A percentile compares a stretch with the other conserved stretches of the same genome.
Evolutionary conservation across 2,329 filamentous ascomycete species (phyloP).

Genomic region (Penicillium janthinellum): DNA sequence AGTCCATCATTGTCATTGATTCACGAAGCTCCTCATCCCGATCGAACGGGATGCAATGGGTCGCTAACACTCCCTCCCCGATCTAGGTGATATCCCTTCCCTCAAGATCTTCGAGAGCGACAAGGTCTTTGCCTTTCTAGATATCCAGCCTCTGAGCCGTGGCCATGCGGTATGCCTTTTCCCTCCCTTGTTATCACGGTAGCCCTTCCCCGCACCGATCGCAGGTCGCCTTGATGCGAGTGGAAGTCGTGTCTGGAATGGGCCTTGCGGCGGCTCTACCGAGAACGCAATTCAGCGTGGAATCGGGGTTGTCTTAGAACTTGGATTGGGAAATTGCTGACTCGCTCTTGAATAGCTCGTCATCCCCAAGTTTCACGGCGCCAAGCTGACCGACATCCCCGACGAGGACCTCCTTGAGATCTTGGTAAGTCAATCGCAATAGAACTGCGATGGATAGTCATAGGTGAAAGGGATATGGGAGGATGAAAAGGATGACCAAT

Average conservation of each 20-base stretch:
- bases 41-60: not conserved
- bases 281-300: not conserved
- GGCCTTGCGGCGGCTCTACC: not conserved
- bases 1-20: not conserved
- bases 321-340: not conserved
- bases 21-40: not conserved
- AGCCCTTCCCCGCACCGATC: conserved; percentile 24
- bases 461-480: not conserved
- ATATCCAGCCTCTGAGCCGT: conserved; percentile 85
- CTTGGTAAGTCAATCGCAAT: conserved; percentile 59
- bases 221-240: not conserved
- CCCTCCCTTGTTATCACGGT: not conserved
- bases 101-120: conserved; percentile 96
- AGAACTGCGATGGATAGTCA: not conserved
- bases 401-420: conserved; percentile 84
- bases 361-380: conserved; percentile 93
- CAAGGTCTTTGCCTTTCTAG: conserved; percentile 91
- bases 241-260: too few relatives aligned
- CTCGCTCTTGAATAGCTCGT: conserved; percentile 66
- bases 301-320: not conserved
- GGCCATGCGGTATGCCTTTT: conserved; percentile 76
- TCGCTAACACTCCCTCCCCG: conserved; percentile 4
- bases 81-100: conserved; percentile 84
- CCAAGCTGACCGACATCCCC: conserved; percentile 87
- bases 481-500: not conserved